Percentiles rank a stretch among this genome's conserved stretches.
Conservation (phyloP, 805 yeast species). For the Saturnispora diversa region DNA sequence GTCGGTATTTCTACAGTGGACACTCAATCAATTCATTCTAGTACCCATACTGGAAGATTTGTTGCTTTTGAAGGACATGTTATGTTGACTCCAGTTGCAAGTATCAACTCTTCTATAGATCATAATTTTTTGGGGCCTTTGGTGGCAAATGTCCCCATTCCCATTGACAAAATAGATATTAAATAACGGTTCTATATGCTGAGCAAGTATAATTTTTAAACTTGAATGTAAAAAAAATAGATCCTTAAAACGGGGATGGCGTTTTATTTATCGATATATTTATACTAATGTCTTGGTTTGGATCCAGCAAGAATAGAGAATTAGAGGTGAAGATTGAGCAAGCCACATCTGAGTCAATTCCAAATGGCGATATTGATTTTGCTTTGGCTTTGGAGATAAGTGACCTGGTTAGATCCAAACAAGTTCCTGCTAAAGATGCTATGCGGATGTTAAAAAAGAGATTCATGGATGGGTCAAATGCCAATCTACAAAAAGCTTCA, state of each 20-base stretch:
- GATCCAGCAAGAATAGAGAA: constrained; percentile 29
- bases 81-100: constrained; percentile 14
- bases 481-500: constrained; percentile 69
- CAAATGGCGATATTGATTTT: constrained; percentile 81
- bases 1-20: constrained; percentile 12
- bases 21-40: constrained; percentile 1
- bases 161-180: background rate
- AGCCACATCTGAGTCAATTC: constrained; percentile 86
- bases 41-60: background rate
- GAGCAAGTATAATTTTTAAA: background rate
- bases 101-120: constrained; percentile 20
- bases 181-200: too few species aligned
- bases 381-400: constrained; percentile 71
- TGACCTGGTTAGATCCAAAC: constrained; percentile 76
- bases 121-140: constrained; percentile 26
- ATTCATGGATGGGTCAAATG: constrained; percentile 51
- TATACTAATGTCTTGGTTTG: constrained; percentile 45
- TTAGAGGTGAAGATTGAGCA: constrained; percentile 58
- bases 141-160: constrained; percentile 1
- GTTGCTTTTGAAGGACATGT: constrained; percentile 7
- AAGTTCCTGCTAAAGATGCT: constrained; percentile 69
- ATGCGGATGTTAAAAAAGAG: constrained; percentile 79
- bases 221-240: background rate
- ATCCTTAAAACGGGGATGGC: background rate
- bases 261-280: background rate